Conservation (phyloP, 768 basidiomycete genomes). For the Tulasnella calospora region DNA sequence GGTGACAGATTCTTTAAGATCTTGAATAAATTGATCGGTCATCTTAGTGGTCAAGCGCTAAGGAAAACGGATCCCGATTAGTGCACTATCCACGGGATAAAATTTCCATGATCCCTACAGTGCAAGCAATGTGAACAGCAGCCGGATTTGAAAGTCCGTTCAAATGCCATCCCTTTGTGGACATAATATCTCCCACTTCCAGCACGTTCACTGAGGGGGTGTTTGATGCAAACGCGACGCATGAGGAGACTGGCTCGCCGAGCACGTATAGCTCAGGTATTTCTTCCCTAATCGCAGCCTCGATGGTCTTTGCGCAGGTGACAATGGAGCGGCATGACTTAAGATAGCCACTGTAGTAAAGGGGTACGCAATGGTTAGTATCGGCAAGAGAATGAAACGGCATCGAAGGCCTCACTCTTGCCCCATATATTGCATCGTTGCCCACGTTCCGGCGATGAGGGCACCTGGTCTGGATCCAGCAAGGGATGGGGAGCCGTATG, state of each 20-base stretch:
- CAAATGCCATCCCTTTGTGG: constrained; percentile 82
- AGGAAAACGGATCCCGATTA: not conserved
- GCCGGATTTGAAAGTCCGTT: constrained; percentile 75
- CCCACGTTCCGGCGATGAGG: constrained; percentile 92
- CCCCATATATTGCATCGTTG: constrained; percentile 92
- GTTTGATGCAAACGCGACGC: constrained; percentile 78
- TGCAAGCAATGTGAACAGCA: constrained; percentile 90
- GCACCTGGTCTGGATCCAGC: constrained; percentile 92
- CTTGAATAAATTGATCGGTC: constrained; percentile 74
- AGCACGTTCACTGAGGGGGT: constrained; percentile 62
- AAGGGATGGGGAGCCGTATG: constrained; percentile 85
- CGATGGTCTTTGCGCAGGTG: constrained; percentile 62
- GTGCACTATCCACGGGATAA: not conserved
- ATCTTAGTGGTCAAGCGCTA: constrained; percentile 74
- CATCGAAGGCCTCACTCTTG: constrained; percentile 53
- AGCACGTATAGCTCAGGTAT: constrained; percentile 84
- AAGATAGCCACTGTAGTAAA: constrained; percentile 66
- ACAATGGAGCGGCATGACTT: constrained; percentile 82
- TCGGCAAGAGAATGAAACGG: not conserved
- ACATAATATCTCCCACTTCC: constrained; percentile 87
- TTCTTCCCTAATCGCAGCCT: constrained; percentile 55
- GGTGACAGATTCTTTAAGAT: constrained; percentile 71
- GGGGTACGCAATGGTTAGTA: not conserved
- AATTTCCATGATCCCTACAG: constrained; percentile 48
- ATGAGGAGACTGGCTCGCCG: constrained; percentile 83